phyloP scores from a whole-genome alignment of 441 rosid species.

The Raphanus hybrid region DNA sequence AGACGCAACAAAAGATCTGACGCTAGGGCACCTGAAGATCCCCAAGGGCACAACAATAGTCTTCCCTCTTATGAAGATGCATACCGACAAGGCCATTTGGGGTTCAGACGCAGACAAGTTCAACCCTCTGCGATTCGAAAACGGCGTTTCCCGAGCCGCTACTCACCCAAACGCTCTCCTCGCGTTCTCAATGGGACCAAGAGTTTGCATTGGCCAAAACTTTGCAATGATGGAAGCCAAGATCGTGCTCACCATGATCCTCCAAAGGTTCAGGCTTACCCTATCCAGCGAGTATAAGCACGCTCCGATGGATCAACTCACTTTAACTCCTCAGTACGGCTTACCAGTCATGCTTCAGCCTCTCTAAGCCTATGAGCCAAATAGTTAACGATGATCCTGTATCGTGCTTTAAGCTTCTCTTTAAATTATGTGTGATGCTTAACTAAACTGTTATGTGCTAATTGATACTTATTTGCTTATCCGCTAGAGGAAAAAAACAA shows the following conservation, averaged over 20 bases:
- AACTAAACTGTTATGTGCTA: background rate
- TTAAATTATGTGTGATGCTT: background rate
- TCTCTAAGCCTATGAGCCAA: background rate
- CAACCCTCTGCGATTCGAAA: slow-evolving; percentile 52
- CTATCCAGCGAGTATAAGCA: slow-evolving; percentile 51
- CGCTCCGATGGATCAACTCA: slow-evolving; percentile 43
- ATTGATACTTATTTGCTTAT: too few relatives aligned
- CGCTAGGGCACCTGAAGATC: slow-evolving; percentile 49
- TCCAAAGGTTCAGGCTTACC: slow-evolving; percentile 47
- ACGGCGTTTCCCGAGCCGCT: slow-evolving; percentile 52
- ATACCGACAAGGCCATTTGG: slow-evolving; percentile 54
- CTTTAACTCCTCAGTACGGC: slow-evolving; percentile 49
- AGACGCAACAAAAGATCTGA: slow-evolving; percentile 44
- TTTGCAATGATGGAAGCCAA: slow-evolving; percentile 58
- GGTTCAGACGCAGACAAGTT: slow-evolving; percentile 64
- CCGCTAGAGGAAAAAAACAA: too few relatives aligned
- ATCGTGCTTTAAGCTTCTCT: background rate
- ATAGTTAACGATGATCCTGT: too few relatives aligned
- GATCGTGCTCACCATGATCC: slow-evolving; percentile 48
- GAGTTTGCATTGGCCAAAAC: slow-evolving; percentile 58
- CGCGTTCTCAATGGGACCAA: slow-evolving; percentile 55
- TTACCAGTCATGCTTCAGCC: slow-evolving; percentile 46
- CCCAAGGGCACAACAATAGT: slow-evolving; percentile 47
- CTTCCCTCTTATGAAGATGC: slow-evolving; percentile 49
- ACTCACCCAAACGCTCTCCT: slow-evolving; percentile 54